A percentile compares a stretch with the other conserved stretches of the same genome.
phyloP scores from a whole-genome alignment of 2,329 filamentous ascomycete species.

The Arthrobotrys iridis region DNA sequence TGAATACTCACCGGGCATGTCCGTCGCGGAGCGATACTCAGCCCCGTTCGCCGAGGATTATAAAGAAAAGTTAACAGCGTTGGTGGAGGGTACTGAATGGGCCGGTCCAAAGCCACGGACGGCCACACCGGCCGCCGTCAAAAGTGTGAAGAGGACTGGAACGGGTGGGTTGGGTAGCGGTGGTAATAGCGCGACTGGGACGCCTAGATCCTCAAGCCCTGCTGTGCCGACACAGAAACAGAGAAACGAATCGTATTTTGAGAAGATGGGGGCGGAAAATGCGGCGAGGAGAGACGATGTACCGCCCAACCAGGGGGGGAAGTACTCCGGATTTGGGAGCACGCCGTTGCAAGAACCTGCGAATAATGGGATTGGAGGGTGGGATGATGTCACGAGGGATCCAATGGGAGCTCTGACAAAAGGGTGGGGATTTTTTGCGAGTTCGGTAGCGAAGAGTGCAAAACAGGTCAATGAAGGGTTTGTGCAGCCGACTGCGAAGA shows the following conservation, averaged over 20 bases:
- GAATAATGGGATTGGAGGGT: constrained; percentile 65
- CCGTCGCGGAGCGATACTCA: constrained; percentile 56
- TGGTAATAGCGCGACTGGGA: constrained; percentile 57
- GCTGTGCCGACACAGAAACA: constrained; percentile 68
- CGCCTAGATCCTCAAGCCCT: constrained; percentile 58
- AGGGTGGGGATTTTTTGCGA: constrained; percentile 93
- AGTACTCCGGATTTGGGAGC: constrained; percentile 90
- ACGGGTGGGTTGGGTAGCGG: constrained; percentile 57
- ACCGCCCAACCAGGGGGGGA: constrained; percentile 89
- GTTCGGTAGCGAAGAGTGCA: constrained; percentile 86
- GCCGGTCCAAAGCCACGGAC: constrained; percentile 66
- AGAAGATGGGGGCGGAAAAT: constrained; percentile 83
- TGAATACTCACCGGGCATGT: constrained; percentile 56
- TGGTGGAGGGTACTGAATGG: constrained; percentile 85
- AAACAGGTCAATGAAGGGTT: constrained; percentile 91
- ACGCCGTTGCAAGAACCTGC: constrained; percentile 65
- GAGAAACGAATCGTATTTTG: constrained; percentile 88
- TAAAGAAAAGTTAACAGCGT: constrained; percentile 56
- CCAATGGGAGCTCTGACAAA: constrained; percentile 88
- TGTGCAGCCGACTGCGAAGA: constrained; percentile 90
- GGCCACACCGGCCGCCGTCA: constrained; percentile 57
- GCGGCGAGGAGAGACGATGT: constrained; percentile 76
- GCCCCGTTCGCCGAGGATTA: constrained; percentile 57
- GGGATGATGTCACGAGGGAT: constrained; percentile 89
- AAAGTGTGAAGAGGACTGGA: constrained; percentile 59